Evolutionary conservation across 169 alveolate genomes (phyloP), one percentile per base, ranked within the genome.

Genomic region (Eimeria sp.): DNA sequence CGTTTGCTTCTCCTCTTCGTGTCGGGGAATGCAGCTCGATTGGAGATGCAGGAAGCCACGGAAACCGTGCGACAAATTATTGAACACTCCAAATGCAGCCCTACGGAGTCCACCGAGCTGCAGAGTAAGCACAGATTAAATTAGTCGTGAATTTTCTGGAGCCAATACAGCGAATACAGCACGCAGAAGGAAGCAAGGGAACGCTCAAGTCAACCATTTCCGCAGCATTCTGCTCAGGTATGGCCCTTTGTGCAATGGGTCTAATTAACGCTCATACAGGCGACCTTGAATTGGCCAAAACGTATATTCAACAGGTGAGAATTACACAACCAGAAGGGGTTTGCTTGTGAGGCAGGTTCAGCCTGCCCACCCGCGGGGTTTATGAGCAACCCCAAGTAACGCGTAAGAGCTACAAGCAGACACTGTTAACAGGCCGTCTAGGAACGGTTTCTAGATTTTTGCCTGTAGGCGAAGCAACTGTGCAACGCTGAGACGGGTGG

Each of bases 1-100:
- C 96, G 95, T 27, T 94, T 92, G 7, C 16, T 94, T 88, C 89
- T 94, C 80, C 84, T 92, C 89, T 88, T 89, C 91, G 96, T 96
- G 57, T 25, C 16, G 47, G n/a, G 80, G 65, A 22, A 78, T 30
- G n/a, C 91, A 91, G 95, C 75, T 10, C 91, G 76, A 13, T 14
- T 91, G 14, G 95, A 91, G 30, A 43, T 91, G 43, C 91, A 76
- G 13, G 95, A 91, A 76, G 95, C 90, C 47, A 76, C 61, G n/a
- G 91, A 76, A 58, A 91, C 49, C 40, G 63, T 76, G 78, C 95
- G 89, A 16, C 83, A 51, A 40, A 43, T 83, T 13, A 67, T 83
- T 22, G 73, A 83, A 9, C 54, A 83, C 91, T 20, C 91, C 20
- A 27, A 43, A 22, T 0, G 7, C 70, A 43, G n/a, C 14, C 75